phyloP scores from a whole-genome alignment of 75 land plant genomes.

The Sequoiadendron giganteum region DNA sequence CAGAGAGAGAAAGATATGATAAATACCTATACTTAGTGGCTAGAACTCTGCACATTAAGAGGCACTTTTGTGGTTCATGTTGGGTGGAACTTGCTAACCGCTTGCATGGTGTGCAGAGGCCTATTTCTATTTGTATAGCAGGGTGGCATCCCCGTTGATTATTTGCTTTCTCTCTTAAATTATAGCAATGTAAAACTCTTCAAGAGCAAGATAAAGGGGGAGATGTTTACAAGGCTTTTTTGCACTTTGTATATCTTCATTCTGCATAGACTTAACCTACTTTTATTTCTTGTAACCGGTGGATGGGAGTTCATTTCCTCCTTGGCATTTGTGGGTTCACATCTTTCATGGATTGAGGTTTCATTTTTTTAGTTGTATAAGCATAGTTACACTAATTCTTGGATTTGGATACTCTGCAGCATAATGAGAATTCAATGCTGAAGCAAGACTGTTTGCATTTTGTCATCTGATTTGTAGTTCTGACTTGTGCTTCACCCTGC shows the following conservation, averaged over 20 bases:
- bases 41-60: background rate
- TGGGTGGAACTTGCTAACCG: background rate
- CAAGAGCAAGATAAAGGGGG: background rate
- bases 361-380: background rate
- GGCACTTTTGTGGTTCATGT: background rate
- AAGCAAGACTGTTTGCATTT: background rate
- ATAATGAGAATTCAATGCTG: background rate
- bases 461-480: background rate
- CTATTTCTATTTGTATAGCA: background rate
- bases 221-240: background rate
- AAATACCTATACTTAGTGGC: background rate
- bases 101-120: background rate
- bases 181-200: background rate
- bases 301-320: background rate
- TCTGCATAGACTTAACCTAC: background rate
- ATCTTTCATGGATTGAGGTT: background rate
- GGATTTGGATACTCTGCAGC: background rate
- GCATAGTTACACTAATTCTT: background rate
- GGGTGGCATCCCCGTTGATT: background rate
- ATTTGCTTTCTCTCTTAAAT: background rate
- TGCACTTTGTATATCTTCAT: background rate
- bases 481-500: background rate
- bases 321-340: background rate
- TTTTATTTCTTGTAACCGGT: background rate
- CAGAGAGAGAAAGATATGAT: background rate